phyloP scores from a whole-genome alignment of 768 basidiomycete species.

The Mycena metata region DNA sequence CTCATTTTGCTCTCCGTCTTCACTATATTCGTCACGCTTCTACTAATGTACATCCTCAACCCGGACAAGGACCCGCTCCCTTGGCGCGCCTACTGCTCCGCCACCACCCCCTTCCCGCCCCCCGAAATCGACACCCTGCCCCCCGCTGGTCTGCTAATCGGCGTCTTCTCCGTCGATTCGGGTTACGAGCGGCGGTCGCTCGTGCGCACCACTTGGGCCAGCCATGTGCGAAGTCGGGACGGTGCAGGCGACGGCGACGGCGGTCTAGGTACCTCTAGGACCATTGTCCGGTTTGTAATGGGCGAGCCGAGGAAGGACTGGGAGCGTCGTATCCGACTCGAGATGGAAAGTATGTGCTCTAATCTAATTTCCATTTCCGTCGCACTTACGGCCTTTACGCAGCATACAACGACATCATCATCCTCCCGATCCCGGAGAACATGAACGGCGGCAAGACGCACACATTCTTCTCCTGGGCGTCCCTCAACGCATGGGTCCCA shows the following conservation, averaged over 20 bases:
- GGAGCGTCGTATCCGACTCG: conserved; percentile 84
- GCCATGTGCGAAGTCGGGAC: conserved; percentile 80
- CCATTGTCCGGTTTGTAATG: conserved; percentile 90
- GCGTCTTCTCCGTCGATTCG: conserved; percentile 91
- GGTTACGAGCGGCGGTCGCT: conserved; percentile 88
- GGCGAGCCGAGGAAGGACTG: conserved; percentile 86
- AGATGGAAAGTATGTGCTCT: conserved; percentile 86
- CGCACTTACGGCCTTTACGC: conserved; percentile 20
- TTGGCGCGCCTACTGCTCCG: conserved; percentile 93
- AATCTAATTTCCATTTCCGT: conserved; percentile 18
- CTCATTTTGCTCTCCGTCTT: conserved; percentile 84
- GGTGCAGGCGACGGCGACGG: conserved; percentile 80
- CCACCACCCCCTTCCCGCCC: conserved; percentile 73
- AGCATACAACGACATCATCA: conserved; percentile 90
- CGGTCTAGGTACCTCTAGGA: conserved; percentile 82
- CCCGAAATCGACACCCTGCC: conserved; percentile 77
- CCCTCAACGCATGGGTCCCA: conserved; percentile 91
- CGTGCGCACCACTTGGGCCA: conserved; percentile 91
- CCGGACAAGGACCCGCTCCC: conserved; percentile 96
- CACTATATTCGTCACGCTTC: conserved; percentile 85
- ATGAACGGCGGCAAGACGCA: conserved; percentile 97
- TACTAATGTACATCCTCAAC: conserved; percentile 93
- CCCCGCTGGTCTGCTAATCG: conserved; percentile 89
- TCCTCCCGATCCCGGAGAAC: conserved; percentile 89
- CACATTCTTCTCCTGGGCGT: conserved; percentile 94